Evolutionary conservation across 176 grass and related monocot species (phyloP).

Genomic region (Tuctoria greenei): DNA sequence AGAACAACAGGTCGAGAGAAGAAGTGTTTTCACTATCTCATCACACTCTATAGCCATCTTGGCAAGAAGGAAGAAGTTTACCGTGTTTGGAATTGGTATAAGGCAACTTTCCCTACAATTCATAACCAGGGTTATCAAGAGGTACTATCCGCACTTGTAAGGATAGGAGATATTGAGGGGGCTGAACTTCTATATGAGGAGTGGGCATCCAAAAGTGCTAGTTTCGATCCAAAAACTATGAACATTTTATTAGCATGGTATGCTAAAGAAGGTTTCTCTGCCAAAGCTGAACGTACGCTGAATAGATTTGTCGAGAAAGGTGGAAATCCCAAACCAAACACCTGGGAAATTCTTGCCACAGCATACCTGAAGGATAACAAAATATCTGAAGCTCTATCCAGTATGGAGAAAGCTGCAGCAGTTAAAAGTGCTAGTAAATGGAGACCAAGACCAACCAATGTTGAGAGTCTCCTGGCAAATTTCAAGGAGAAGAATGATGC

Average conservation of each 20-base stretch:
- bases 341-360: constrained; percentile 79
- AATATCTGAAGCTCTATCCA: constrained; percentile 59
- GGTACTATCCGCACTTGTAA: constrained; percentile 66
- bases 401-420: constrained; percentile 63
- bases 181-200: constrained; percentile 82
- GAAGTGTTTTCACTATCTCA: constrained; percentile 75
- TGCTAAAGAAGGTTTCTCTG: constrained; percentile 57
- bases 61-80: constrained; percentile 82
- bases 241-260: constrained; percentile 84
- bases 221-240: constrained; percentile 73
- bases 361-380: constrained; percentile 63
- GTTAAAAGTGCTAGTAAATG: constrained; percentile 61
- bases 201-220: constrained; percentile 60
- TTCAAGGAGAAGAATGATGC: constrained; percentile 64
- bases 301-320: constrained; percentile 71
- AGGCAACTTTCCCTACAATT: constrained; percentile 67
- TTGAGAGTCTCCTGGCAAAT: constrained; percentile 54
- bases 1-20: constrained; percentile 74
- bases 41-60: constrained; percentile 71
- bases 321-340: constrained; percentile 66
- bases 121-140: constrained; percentile 78
- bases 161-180: constrained; percentile 74
- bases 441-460: constrained; percentile 60
- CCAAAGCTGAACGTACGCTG: constrained; percentile 58
- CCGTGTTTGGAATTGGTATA: constrained; percentile 90